phyloP scores from a whole-genome alignment of 2,329 filamentous ascomycete species.

The Zasmidium cellare region DNA sequence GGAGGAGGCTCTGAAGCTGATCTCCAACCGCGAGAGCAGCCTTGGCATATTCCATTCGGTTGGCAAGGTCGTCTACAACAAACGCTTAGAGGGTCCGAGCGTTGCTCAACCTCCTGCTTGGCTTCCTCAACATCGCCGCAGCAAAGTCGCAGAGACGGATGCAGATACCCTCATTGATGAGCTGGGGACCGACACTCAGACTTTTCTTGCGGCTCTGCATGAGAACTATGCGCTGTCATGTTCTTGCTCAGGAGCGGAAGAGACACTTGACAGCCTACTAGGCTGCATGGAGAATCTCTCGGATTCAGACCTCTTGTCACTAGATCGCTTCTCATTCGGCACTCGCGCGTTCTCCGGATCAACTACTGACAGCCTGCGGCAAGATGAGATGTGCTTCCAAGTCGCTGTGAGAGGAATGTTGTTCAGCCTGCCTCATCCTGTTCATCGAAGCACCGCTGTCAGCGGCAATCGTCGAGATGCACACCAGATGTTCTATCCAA shows the following conservation, averaged over 20 bases:
- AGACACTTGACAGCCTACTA: slow-evolving; percentile 74
- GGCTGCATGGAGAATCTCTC: slow-evolving; percentile 86
- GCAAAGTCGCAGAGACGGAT: slow-evolving; percentile 46
- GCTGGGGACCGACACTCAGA: slow-evolving; percentile 86
- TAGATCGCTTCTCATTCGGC: slow-evolving; percentile 67
- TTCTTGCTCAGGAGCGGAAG: slow-evolving; percentile 57
- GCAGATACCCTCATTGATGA: slow-evolving; percentile 81
- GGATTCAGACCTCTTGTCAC: slow-evolving; percentile 80
- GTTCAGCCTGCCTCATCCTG: slow-evolving; percentile 81
- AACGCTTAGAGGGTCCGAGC: slow-evolving; percentile 62
- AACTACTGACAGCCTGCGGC: slow-evolving; percentile 71
- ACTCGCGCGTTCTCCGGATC: slow-evolving; percentile 50
- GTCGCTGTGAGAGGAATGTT: slow-evolving; percentile 83
- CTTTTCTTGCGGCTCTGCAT: slow-evolving; percentile 85
- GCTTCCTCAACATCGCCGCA: slow-evolving; percentile 46
- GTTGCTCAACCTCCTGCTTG: slow-evolving; percentile 47
- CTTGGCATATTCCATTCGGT: slow-evolving; percentile 95
- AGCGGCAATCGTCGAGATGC: slow-evolving; percentile 53
- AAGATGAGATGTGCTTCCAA: slow-evolving; percentile 94
- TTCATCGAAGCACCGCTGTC: slow-evolving; percentile 59
- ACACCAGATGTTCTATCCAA: slow-evolving; percentile 90
- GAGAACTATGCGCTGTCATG: slow-evolving; percentile 93
- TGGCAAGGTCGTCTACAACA: slow-evolving; percentile 96
- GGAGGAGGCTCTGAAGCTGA: slow-evolving; percentile 72
- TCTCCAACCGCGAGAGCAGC: slow-evolving; percentile 84